Evolutionary conservation across 805 yeast species (phyloP).

Genomic region (Suhomyces kilbournensis): DNA sequence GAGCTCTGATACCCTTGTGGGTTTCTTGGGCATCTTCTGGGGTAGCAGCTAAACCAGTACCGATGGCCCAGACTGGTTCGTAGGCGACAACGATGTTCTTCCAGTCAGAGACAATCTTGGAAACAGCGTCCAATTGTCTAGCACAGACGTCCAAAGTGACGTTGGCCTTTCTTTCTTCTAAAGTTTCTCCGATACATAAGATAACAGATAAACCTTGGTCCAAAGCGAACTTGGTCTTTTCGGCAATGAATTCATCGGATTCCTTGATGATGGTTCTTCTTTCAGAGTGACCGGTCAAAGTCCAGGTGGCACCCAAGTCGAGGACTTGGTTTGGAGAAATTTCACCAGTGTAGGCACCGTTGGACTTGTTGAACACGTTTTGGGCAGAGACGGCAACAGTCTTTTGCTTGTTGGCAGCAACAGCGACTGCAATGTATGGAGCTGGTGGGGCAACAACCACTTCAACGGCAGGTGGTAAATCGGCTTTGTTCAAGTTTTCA

Average conservation of each 20-base stretch:
- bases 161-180: conserved; percentile 90
- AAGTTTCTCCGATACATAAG: conserved; percentile 96
- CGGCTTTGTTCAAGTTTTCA: conserved; percentile 75
- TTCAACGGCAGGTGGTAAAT: conserved; percentile 74
- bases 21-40: conserved; percentile 97
- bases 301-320: conserved; percentile 94
- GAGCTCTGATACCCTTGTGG: conserved; percentile 84
- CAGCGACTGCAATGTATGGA: conserved; percentile 81
- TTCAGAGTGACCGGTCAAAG: conserved; percentile 96
- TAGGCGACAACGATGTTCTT: conserved; percentile 89
- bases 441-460: conserved; percentile 97
- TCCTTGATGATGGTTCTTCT: conserved; percentile 94
- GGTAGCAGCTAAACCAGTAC: conserved; percentile 98
- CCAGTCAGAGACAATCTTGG: conserved; percentile 84
- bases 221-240: conserved; percentile 90
- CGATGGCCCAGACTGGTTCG: conserved; percentile 99
- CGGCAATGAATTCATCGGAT: conserved; percentile 86
- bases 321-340: conserved; percentile 81
- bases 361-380: conserved; percentile 80
- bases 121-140: conserved; percentile 87
- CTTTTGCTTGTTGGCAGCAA: conserved; percentile 60
- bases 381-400: conserved; percentile 86
- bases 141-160: conserved; percentile 81
- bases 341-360: conserved; percentile 99
- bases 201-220: conserved; percentile 88